Conservation (phyloP, 2,329 filamentous ascomycete genomes). For the Clonostachys rosea region DNA sequence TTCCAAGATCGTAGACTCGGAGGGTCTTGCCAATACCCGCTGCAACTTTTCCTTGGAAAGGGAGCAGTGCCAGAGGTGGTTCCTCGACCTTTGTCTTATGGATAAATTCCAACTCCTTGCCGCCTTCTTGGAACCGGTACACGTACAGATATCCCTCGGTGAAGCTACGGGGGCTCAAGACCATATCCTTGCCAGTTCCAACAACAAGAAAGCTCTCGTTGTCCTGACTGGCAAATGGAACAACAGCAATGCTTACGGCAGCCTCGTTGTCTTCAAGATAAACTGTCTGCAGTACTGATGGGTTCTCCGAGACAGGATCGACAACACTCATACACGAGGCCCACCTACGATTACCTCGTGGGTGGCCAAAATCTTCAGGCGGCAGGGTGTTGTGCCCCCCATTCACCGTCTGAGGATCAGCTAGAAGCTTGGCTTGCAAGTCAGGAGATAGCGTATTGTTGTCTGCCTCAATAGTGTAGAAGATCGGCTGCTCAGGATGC, state of each 20-base stretch:
- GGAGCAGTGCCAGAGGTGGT: slow-evolving; percentile 83
- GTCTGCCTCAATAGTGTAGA: slow-evolving; percentile 92
- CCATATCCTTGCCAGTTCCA: slow-evolving; percentile 88
- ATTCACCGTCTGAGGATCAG: slow-evolving; percentile 66
- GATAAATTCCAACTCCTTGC: slow-evolving; percentile 86
- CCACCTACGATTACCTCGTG: slow-evolving; percentile 81
- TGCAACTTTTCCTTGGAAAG: slow-evolving; percentile 85
- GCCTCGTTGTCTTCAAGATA: slow-evolving; percentile 88
- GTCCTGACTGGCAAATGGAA: slow-evolving; percentile 83
- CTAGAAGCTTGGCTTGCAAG: slow-evolving; percentile 69
- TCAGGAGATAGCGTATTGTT: slow-evolving; percentile 83
- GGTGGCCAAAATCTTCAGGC: slow-evolving; percentile 83
- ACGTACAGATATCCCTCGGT: slow-evolving; percentile 84
- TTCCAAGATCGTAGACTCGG: slow-evolving; percentile 86
- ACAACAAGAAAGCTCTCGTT: slow-evolving; percentile 90
- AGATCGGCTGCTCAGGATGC: slow-evolving; percentile 82
- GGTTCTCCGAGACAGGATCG: slow-evolving; percentile 73
- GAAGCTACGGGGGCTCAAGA: slow-evolving; percentile 70
- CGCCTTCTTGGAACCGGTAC: slow-evolving; percentile 83
- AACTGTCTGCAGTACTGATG: slow-evolving; percentile 66
- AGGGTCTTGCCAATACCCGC: slow-evolving; percentile 82
- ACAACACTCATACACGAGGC: slow-evolving; percentile 92
- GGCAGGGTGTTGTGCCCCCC: slow-evolving; percentile 68
- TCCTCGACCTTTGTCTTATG: slow-evolving; percentile 93
- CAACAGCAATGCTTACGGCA: slow-evolving; percentile 78